Evolutionary conservation across 73 alveolate genomes (phyloP), one percentile per base, ranked within the genome.

Genomic region (Blepharisma stoltei): DNA sequence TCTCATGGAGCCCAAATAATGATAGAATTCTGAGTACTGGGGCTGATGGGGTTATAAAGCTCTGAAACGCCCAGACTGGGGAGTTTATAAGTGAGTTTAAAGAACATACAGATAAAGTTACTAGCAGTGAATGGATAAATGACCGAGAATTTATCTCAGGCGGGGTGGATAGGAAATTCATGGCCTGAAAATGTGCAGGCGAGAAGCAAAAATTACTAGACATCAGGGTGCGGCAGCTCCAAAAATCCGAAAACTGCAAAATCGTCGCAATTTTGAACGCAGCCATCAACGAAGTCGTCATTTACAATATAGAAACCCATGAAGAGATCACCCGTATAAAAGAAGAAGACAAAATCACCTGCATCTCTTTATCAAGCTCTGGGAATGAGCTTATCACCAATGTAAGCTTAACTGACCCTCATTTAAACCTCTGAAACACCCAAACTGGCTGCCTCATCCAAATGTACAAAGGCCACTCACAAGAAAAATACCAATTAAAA

Each of bases 141-240:
- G 18, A n/a, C 70, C 1, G 73, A 7, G 68, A 78, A 25, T 45
- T 82, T 41, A 9, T 78, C 3, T 77, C 86, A 6, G 65, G 68
- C 0, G 55, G 77, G 6, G 49, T 69, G n/a, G 90, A 82, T 54
- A 76, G 49, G 67, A 52, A 32, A 18, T 7, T 82, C 32, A 82
- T 82, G 14, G 50, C 77, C 48, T 82, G 90, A 86, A 78, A 82
- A 9, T 21, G 44, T n/a, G 52, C 25, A 41, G 46, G 20, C n/a
- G 54, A 71, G 43, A 45, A 11, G 9, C 18, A 45, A 71, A 18
- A 76, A 18, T 43, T 43, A 2, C 41, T 32, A 32, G 46, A 32
- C 49, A 41, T 27, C 9, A n/a, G 71, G 7, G 71, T 60, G 14
- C 38, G 73, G 11, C 73, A 60, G 23, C 14, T 60, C 3, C 46